phyloP scores from a whole-genome alignment of 306 rosid species.

The Vachellia pachyceras region DNA sequence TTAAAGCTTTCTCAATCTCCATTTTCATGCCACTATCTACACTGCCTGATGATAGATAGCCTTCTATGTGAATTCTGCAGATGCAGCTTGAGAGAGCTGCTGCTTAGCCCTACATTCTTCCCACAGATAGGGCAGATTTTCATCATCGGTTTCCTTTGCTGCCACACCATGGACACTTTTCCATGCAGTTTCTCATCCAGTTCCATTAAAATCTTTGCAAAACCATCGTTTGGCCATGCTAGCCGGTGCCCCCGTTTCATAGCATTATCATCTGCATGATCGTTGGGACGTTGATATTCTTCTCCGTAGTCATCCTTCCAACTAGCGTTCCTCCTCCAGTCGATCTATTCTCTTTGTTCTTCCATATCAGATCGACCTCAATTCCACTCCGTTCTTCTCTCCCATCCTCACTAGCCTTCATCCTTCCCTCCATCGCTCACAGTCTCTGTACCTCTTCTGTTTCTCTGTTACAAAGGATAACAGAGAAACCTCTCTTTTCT shows the following conservation, averaged over 20 bases:
- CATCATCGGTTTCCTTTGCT: conserved; percentile 79
- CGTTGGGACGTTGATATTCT: no score
- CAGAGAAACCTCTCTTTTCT: no score
- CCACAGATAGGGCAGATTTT: conserved; percentile 95
- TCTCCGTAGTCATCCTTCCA: no score
- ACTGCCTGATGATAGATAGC: conserved; percentile 88
- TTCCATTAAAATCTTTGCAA: conserved; percentile 63
- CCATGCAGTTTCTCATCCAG: conserved; percentile 80
- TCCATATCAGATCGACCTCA: no score
- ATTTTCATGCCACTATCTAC: conserved; percentile 95
- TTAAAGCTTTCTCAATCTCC: conserved; percentile 84
- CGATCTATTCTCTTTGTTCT: no score
- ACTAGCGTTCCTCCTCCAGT: no score
- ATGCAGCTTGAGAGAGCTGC: conserved; percentile 93
- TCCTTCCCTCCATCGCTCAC: no score
- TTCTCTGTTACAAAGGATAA: no score
- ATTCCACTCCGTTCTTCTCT: no score
- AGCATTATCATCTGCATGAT: conserved; percentile 30
- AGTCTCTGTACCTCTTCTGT: no score
- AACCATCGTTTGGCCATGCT: conserved; percentile 95
- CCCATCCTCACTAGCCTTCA: no score
- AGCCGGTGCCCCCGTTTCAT: conserved; percentile 83
- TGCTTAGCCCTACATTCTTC: conserved; percentile 89
- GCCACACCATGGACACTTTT: conserved; percentile 90
- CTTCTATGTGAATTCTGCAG: conserved; percentile 87